A percentile compares a stretch with the other conserved stretches of the same genome.
These are phyloP conservation scores for Aureobasidium sp. DNA, from an alignment of 2,329 filamentous ascomycete species.

Conservation along the genomic window DNA sequence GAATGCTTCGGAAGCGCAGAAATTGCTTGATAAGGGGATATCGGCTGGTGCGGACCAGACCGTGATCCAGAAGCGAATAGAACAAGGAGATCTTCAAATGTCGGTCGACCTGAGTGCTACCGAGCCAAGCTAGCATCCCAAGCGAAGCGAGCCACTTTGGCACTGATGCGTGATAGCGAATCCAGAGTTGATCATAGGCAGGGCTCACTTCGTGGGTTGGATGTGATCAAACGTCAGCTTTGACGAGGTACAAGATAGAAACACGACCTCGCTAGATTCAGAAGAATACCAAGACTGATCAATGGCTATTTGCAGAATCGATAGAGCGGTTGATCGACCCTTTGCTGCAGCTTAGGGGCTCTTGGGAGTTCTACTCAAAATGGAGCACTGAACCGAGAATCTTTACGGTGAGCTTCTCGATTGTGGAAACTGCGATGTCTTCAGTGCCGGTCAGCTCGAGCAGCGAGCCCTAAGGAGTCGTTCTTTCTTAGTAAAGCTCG, in stretches of 20 bases:
- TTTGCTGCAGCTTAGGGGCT: not conserved
- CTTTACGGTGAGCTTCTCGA: not conserved
- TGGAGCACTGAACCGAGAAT: not conserved
- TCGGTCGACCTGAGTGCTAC: not conserved
- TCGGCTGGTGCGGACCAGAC: not conserved
- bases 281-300: no score
- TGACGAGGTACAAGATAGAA: not conserved
- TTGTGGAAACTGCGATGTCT: not conserved
- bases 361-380: not conserved
- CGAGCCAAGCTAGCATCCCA: not conserved
- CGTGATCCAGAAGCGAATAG: not conserved
- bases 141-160: not conserved
- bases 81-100: not conserved
- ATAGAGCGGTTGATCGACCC: not conserved
- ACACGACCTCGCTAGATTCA: not conserved
- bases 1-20: not conserved
- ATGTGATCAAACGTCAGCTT: not conserved
- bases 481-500: not conserved
- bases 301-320: not conserved
- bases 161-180: no score
- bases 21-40: not conserved
- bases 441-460: not conserved
- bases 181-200: no score
- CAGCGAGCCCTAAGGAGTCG: not conserved
- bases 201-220: no score